Base-by-base conservation (phyloP, 306 rosid genomes). In the Dalbergia cultrata region DNA sequence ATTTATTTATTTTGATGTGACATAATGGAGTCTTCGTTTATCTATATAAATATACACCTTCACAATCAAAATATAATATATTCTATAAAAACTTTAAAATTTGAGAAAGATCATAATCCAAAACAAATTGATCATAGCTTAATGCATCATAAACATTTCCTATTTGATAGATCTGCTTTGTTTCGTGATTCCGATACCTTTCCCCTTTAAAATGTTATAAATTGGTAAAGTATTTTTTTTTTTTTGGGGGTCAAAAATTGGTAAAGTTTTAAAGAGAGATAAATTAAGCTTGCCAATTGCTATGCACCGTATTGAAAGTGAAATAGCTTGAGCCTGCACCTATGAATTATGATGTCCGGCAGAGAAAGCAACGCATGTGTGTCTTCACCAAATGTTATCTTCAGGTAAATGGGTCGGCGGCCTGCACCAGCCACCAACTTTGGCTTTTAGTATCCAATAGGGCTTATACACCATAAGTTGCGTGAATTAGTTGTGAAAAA, bases 351-450 rank as follows among this genome's bases (percentile, higher is more conserved):
- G 60, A 6, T 76, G 45, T 21, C 54, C 37, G n/a, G 10, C 37
- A 9, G 18, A 0, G 13, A 68, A 75, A 45, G 70, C 5, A 35
- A 61, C 22, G 33, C 37, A 13, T 0, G 7, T 6, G 17, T 34
- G 18, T 52, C 26, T 70, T 60, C 72, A 80, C 63, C 65, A 10
- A 75, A 68, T 17, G 47, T 82, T 50, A 33, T 33, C 77, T 72
- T 63, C 54, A 53, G 21, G 58, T 41, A 17, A 70, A 34, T 70
- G 80, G 82, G 60, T 7, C 31, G 31, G 70, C 26, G 13, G 63
- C 54, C 45, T 64, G 58, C 77, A 53, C 41, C 72, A 3, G 22
- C 71, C 80, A 65, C 61, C 85, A 76, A 74, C 57, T 50, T 84
- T 16, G 54, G 33, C 44, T 70, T 53, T 44, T 67, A 37, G 7